These are phyloP conservation scores for Trebouxia sp. DNA, from an alignment of 139 green algal species.

Conservation along the genomic window DNA sequence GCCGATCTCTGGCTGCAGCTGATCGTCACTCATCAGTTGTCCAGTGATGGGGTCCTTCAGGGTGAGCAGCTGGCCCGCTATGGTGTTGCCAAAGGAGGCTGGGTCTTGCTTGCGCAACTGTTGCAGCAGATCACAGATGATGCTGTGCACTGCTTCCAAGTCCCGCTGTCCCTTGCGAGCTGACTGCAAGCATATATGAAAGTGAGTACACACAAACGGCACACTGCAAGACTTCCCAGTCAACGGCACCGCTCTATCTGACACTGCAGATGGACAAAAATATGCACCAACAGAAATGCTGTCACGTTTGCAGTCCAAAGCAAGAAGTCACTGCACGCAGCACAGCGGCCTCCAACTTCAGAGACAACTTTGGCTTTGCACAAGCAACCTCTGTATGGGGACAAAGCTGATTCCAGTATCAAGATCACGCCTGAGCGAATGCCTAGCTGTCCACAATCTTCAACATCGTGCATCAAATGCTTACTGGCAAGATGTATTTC, in stretches of 20 bases:
- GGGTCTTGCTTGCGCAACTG: not conserved
- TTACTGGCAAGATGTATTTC: conserved; percentile 1
- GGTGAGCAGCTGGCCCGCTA: conserved; percentile 17
- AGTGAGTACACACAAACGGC: not conserved
- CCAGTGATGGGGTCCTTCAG: conserved; percentile 1
- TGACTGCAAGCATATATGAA: not conserved
- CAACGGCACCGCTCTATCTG: no score
- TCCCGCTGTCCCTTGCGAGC: not conserved
- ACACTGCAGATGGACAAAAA: no score
- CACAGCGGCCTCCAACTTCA: no score
- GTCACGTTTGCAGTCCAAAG: no score
- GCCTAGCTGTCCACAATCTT: no score
- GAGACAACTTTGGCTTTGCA: no score
- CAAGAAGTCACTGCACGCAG: no score
- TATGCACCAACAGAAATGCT: no score
- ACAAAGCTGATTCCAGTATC: no score
- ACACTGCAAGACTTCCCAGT: not conserved
- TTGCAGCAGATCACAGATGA: conserved; percentile 7
- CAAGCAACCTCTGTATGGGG: no score
- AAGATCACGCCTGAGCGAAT: no score
- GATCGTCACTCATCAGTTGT: not conserved
- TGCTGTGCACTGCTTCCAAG: not conserved
- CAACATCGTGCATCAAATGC: no score
- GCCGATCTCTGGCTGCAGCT: conserved; percentile 16
- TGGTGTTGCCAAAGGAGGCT: not conserved